Percentiles rank a stretch among this genome's conserved stretches.
These are phyloP conservation scores for Annona squamosa DNA, from an alignment of 164 flowering plant species.

Conservation along the genomic window DNA sequence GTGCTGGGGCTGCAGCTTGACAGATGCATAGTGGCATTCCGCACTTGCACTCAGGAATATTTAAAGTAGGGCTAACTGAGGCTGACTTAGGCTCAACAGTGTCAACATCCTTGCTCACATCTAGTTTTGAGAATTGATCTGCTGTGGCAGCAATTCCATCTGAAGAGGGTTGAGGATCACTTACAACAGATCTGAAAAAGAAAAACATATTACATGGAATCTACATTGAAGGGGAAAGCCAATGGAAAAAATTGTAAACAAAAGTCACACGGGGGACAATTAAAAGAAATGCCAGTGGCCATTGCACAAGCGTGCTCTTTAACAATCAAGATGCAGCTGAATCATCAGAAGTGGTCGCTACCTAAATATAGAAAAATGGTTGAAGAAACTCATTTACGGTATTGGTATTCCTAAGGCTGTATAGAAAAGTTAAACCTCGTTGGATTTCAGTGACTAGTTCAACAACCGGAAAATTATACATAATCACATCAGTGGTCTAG, in stretches of 20 bases:
- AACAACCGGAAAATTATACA: too few species aligned
- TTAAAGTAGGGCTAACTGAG: constrained; percentile 19
- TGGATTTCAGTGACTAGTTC: background rate
- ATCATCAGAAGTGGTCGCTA: background rate
- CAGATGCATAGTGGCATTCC: constrained; percentile 99
- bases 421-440: background rate
- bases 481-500: background rate
- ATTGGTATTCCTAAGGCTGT: background rate
- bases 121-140: constrained; percentile 45
- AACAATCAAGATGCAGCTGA: background rate
- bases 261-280: background rate
- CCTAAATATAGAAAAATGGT: background rate
- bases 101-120: constrained; percentile 28
- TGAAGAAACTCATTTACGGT: background rate
- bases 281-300: background rate
- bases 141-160: constrained; percentile 28
- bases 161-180: constrained; percentile 21
- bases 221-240: background rate
- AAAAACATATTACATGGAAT: constrained; percentile 7
- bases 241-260: background rate
- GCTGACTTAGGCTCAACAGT: constrained; percentile 19
- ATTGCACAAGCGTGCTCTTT: background rate
- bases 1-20: constrained; percentile 49
- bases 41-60: constrained; percentile 69
- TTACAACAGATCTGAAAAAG: constrained; percentile 30